phyloP scores from a whole-genome alignment of 768 basidiomycete species.

The Tulasnella calospora region DNA sequence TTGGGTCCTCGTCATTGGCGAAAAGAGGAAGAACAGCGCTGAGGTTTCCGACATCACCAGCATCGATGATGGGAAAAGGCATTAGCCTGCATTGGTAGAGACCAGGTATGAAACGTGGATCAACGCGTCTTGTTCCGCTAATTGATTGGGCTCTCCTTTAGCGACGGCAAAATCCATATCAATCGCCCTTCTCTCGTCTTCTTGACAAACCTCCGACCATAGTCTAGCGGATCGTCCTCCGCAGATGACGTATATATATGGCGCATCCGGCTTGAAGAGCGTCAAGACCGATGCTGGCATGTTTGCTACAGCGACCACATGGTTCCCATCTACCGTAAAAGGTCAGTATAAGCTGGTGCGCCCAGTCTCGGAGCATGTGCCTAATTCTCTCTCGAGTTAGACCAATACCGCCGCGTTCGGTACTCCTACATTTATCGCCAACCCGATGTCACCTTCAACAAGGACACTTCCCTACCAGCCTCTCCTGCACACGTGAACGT shows the following conservation, averaged over 20 bases:
- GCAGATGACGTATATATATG: neutral
- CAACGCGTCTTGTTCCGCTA: neutral
- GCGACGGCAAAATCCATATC: slow-evolving; percentile 86
- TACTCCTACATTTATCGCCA: neutral
- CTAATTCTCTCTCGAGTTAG: neutral
- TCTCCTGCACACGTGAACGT: too few species aligned
- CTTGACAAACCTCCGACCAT: slow-evolving; percentile 96
- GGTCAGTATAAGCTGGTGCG: neutral
- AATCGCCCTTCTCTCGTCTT: slow-evolving; percentile 96
- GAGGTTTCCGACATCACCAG: slow-evolving; percentile 69
- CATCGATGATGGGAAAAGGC: slow-evolving; percentile 89
- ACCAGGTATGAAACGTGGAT: slow-evolving; percentile 58
- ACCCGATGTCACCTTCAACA: too few species aligned
- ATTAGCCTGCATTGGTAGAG: slow-evolving; percentile 79
- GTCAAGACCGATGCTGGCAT: neutral
- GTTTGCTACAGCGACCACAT: neutral
- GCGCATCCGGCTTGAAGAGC: neutral
- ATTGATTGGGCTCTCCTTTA: slow-evolving; percentile 49
- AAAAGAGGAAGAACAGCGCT: slow-evolving; percentile 79
- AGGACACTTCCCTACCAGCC: too few species aligned
- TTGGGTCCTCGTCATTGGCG: slow-evolving; percentile 83
- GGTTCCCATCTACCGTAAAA: neutral
- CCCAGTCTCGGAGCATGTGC: neutral
- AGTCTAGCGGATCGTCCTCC: slow-evolving; percentile 45
- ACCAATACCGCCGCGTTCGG: neutral